phyloP scores from a whole-genome alignment of 768 basidiomycete genomes.

The Mycena leptocephala region DNA sequence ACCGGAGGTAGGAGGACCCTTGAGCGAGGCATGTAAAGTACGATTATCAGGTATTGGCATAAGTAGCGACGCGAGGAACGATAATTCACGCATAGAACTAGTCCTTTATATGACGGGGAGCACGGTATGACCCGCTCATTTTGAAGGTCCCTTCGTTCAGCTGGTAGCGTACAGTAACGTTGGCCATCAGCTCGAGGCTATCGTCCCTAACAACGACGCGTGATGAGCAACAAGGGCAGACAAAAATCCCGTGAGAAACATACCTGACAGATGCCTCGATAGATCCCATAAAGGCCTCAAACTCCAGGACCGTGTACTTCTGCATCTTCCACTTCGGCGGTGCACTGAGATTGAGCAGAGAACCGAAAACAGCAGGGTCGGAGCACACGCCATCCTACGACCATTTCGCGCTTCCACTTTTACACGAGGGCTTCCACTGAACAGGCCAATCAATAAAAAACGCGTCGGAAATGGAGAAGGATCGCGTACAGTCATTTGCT shows the following conservation, averaged over 20 bases:
- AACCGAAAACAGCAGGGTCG: slow-evolving; percentile 58
- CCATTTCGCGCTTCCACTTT: slow-evolving; percentile 57
- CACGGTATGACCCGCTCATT: slow-evolving; percentile 62
- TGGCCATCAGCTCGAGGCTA: slow-evolving; percentile 50
- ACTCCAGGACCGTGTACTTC: slow-evolving; percentile 49
- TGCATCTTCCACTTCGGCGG: slow-evolving; percentile 60
- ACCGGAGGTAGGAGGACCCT: too few species aligned
- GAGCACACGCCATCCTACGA: slow-evolving; percentile 60
- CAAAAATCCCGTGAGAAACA: neutral
- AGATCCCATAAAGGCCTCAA: slow-evolving; percentile 43
- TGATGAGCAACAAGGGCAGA: neutral
- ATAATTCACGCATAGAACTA: neutral
- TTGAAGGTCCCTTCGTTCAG: slow-evolving; percentile 62
- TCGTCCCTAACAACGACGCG: slow-evolving; percentile 45
- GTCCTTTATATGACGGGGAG: slow-evolving; percentile 20
- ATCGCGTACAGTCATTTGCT: slow-evolving; percentile 57
- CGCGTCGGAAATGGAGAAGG: neutral
- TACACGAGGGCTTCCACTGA: slow-evolving; percentile 59
- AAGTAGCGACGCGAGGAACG: too few species aligned
- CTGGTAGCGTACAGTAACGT: slow-evolving; percentile 58
- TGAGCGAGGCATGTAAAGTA: too few species aligned
- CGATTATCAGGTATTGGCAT: too few species aligned
- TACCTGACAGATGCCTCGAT: slow-evolving; percentile 53
- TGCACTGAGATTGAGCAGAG: slow-evolving; percentile 50
- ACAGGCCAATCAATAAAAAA: neutral